Evolutionary conservation across 2,329 filamentous ascomycete species (phyloP).

Genomic region (Neoscytalidium dimidiatum): DNA sequence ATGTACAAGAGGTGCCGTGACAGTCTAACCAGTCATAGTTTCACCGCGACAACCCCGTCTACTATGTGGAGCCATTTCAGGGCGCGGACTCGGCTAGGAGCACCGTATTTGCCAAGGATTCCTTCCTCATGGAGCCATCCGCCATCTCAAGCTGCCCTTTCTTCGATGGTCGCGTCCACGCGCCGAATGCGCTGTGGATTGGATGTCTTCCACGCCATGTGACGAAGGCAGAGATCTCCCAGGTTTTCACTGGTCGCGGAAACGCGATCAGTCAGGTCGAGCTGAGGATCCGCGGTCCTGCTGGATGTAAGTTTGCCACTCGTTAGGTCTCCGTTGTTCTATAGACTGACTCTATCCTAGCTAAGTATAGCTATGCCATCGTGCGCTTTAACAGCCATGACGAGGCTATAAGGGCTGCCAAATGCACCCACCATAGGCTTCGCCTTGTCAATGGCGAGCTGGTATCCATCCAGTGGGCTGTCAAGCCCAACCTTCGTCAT

Average conservation of each 20-base stretch:
- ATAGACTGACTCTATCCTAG: neutral
- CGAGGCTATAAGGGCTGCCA: neutral
- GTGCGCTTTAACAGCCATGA: neutral
- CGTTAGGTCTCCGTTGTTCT: no score
- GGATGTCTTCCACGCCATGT: no score
- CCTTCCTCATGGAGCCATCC: neutral
- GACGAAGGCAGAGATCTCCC: no score
- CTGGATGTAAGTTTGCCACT: no score
- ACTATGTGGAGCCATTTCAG: constrained; percentile 5
- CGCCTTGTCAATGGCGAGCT: neutral
- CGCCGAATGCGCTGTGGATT: no score
- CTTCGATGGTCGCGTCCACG: no score
- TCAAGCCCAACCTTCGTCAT: neutral
- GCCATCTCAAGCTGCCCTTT: neutral
- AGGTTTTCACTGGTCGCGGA: no score
- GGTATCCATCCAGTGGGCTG: neutral
- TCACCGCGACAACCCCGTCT: neutral
- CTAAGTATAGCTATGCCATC: neutral
- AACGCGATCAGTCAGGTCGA: no score
- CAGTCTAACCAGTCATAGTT: neutral
- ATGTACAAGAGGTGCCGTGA: neutral
- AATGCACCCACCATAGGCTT: constrained; percentile 1
- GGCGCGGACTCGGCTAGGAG: neutral
- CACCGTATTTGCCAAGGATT: neutral
- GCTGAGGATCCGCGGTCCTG: no score